Evolutionary conservation across 306 rosid genomes (phyloP), one percentile per base, ranked within the genome.

Genomic region (Ceratonia siliqua): DNA sequence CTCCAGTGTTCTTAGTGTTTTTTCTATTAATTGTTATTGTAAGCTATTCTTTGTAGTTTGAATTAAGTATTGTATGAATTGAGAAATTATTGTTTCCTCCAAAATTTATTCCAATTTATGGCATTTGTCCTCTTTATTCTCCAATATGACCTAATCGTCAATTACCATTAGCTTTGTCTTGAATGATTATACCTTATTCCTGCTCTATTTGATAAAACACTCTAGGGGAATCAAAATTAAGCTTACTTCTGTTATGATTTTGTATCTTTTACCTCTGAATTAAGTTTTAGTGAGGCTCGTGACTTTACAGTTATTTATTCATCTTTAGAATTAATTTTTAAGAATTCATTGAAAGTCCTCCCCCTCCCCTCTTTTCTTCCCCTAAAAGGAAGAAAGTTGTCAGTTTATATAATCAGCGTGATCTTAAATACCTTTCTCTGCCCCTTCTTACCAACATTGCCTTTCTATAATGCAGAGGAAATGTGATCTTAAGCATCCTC

Each of bases 401-500:
- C 46, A 12, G 35, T 82, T 68, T 54, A 25, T 73, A 18, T 68
- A 52, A 46, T 79, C 25, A 69, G 46, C 43, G 8, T 50, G 0
- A 33, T 20, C 52, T 62, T 20, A 1, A 3, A 42, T 61, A 43
- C 18, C 30, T 54, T 12, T 74, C 11, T 62, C 33, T 14, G 15
- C 70, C 15, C 14, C 46, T 61, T 74, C 3, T 62, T 17, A 65
- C 70, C 13, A 20, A 12, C 35, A 22, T 10, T 9, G 21, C 32
- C 32, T 59, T 81, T 85, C 28, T 61, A 52, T 73, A 65, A 17
- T 82, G 85, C 63, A 94, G 97, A 91, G 84, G 83, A 94, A 94
- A 84, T 94, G 98, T 72, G 98, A 94, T 87, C 98, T 91, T 45
- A 94, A 94, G 88, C 98, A 94, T 79, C 98, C 98, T 28, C 98